Evolutionary conservation across 2,329 filamentous ascomycete genomes (phyloP), one percentile per base, ranked within the genome.

Genomic region (Cytospora mali): DNA sequence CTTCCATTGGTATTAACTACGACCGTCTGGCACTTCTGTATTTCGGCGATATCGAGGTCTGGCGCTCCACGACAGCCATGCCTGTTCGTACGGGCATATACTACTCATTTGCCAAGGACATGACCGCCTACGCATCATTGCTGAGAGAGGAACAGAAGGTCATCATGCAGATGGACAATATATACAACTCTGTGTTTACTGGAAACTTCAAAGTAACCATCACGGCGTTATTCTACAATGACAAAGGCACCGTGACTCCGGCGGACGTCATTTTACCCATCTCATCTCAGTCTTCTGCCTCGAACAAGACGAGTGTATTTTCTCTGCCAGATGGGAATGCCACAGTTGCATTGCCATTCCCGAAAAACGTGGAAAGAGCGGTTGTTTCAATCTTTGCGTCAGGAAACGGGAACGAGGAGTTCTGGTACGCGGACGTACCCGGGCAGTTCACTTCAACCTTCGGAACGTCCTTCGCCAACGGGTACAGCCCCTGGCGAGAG

Each of bases 371-470:
- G n/a, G 83, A 84, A 57, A 86, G 87, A 62, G 91, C 91, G 18
- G 83, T 93, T 5, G 84, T 94, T 58, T 86, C 89, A 0, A 81
- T 95, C 16, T 86, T 89, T 7, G 90, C 91, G 11, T 91, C 87
- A 66, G 92, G 90, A 0, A 91, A 95, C 72, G 82, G 82, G 0
- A 77, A 81, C 14, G 92, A 95, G 75, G 92, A 95, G 72, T 94
- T 94, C 70, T 95, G 91, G 91, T 95, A 89, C 86, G 84, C 82
- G 59, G 94, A 94, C 69, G 87, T 92, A 1, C 82, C 89, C 2
- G 81, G 87, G 46, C 84, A 83, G 11, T 83, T 88, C 66, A 79
- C 79, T 3, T 67, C 80, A 39, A 81, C 82, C 2, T 94, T 93
- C 71, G 77, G 81, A 4, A 73, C 75, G 6, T 80, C 79, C 1